Base-by-base conservation (phyloP, 768 basidiomycete genomes). In the Hypholoma sublateritium region DNA sequence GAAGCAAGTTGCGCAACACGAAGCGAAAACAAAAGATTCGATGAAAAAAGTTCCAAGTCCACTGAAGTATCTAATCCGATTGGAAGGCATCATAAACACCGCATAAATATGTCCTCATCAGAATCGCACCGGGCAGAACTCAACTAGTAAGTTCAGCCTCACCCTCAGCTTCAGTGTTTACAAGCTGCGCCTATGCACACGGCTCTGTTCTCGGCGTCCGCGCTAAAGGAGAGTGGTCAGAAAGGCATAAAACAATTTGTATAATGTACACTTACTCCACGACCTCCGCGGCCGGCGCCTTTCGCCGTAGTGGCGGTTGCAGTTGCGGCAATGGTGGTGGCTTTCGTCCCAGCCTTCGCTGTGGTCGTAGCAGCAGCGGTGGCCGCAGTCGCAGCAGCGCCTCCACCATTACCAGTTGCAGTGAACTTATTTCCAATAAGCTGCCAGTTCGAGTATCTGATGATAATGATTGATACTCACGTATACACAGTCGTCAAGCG, bases 401-500 rank as follows among this genome's bases (percentile, higher is more conserved):
- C 59, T 48, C 41, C 59, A 25, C 46, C 67, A 28, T 16, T 57
- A 17, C 36, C 58, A 49, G 58, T 61, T 22, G 24, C 56, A 16
- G 59, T 54, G 28, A 35, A 17, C 57, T 42, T 58, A 7, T 44
- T 61, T 8, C 32, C 59, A 49, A 48, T 61, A 12, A 56, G 60
- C 19, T 50, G 60, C 12, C 57, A 61, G 41, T 55, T 62, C 4
- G n/a, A 49, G 56, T 61, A 22, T 53, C 56, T 51, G 53, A 21
- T 45, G 53, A 21, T 45, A 34, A 35, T 36, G 13, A 39, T 16
- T 75, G 64, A 76, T 41, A 76, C 80, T 61, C 59, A 86, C 81
- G 69, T 87, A 87, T 69, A 82, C 66, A 49, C 72, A 74, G 64
- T 89, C 86, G 66, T 88, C 84, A 32, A 85, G 65, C 19, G 72